Conservation (phyloP, 805 yeast genomes). For the Candida stauntonica region DNA sequence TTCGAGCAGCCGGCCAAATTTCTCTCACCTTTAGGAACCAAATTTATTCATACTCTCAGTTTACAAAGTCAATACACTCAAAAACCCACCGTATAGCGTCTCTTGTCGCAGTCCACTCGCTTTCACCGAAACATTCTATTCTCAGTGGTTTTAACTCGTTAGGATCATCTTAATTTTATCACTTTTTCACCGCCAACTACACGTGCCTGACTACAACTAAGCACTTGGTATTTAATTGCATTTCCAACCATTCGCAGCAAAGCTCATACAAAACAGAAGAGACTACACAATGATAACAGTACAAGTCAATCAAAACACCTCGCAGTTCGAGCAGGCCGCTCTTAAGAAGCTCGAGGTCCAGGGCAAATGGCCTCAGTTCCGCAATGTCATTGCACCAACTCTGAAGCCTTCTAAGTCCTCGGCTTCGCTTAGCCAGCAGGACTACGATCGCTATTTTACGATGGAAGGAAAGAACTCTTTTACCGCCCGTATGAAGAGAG, state of each 20-base stretch:
- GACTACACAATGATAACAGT: constrained; percentile 14
- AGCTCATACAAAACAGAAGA: neutral
- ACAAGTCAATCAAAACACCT: constrained; percentile 11
- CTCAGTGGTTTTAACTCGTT: neutral
- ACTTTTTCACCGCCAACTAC: too few species aligned
- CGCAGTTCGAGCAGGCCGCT: constrained; percentile 8
- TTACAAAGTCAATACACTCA: too few species aligned
- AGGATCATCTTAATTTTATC: too few species aligned
- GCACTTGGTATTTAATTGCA: too few species aligned
- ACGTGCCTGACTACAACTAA: too few species aligned
- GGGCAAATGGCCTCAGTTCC: constrained; percentile 7
- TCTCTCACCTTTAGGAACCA: too few species aligned
- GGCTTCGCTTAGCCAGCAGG: constrained; percentile 17
- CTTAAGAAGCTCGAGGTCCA: constrained; percentile 9
- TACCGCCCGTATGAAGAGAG: constrained; percentile 9
- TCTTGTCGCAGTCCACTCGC: constrained; percentile 1
- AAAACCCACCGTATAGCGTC: too few species aligned
- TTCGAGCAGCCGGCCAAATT: too few species aligned
- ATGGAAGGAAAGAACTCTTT: constrained; percentile 17
- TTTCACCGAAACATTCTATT: neutral
- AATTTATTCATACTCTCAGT: too few species aligned
- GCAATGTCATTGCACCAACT: constrained; percentile 3
- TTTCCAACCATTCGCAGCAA: too few species aligned
- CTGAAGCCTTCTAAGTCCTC: constrained; percentile 28
- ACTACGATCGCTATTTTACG: constrained; percentile 24